Evolutionary conservation across 257 asterid species (phyloP).

Genomic region (Leptodermis oblonga): DNA sequence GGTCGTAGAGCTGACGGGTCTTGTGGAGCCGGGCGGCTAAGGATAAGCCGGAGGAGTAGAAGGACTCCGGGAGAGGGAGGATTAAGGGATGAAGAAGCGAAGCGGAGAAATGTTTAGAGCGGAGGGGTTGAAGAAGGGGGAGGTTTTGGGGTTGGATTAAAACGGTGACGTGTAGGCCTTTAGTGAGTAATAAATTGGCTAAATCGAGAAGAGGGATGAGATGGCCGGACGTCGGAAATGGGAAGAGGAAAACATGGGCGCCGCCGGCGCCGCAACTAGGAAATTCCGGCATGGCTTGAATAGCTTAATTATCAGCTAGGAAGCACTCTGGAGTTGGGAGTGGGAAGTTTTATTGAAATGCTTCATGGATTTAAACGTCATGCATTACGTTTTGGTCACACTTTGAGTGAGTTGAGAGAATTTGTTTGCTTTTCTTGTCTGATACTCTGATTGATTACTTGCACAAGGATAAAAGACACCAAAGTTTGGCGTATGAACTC

Average conservation of each 20-base stretch:
- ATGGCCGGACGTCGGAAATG: constrained; percentile 29
- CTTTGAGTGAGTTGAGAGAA: no score
- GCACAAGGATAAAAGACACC: no score
- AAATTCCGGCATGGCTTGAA: no score
- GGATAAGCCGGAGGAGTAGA: neutral
- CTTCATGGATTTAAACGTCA: no score
- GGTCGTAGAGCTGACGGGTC: constrained; percentile 15
- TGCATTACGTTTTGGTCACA: no score
- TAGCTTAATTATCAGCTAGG: no score
- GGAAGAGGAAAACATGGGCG: constrained; percentile 26
- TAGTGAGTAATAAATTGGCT: constrained; percentile 19
- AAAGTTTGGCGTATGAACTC: no score
- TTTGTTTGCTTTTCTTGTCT: no score
- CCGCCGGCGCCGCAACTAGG: no score
- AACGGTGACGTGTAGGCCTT: constrained; percentile 19
- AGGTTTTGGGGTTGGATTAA: constrained; percentile 22
- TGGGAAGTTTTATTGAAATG: no score
- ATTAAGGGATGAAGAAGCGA: constrained; percentile 23
- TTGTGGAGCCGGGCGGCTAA: neutral
- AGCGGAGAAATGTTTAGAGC: constrained; percentile 11
- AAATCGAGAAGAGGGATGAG: constrained; percentile 29
- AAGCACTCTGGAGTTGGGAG: no score
- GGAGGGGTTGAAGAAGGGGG: constrained; percentile 24
- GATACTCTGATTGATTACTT: no score
- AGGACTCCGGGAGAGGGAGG: constrained; percentile 13